phyloP scores from a whole-genome alignment of 2,329 filamentous ascomycete genomes.

The Colletotrichum noveboracense region DNA sequence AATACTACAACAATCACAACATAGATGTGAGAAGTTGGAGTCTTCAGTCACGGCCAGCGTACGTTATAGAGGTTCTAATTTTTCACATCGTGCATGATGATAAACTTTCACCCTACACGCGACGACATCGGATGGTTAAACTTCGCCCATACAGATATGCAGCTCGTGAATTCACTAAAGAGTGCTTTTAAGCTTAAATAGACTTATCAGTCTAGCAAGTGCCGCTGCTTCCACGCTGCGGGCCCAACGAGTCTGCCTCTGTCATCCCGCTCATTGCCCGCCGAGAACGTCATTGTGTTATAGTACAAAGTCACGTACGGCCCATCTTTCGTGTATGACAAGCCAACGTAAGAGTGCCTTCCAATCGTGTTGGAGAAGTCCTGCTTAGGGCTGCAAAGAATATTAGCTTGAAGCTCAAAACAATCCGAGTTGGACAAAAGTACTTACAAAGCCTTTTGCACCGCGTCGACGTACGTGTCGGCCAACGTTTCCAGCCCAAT shows the following conservation, averaged over 20 bases:
- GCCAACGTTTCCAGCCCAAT: neutral
- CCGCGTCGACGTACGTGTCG: slow-evolving; percentile 6
- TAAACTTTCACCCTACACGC: neutral
- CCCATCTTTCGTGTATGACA: slow-evolving; percentile 5
- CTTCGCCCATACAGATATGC: neutral
- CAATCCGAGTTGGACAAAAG: neutral
- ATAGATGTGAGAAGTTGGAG: neutral
- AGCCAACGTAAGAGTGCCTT: slow-evolving; percentile 8
- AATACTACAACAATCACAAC: neutral
- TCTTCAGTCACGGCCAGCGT: neutral
- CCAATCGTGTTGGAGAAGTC: slow-evolving; percentile 12
- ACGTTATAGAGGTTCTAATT: neutral
- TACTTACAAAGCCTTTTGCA: slow-evolving; percentile 12
- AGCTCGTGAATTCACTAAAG: neutral
- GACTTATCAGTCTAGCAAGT: neutral
- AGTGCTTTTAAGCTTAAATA: neutral
- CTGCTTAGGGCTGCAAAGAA: neutral
- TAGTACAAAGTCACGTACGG: slow-evolving; percentile 14
- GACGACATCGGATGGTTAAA: neutral
- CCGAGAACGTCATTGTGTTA: slow-evolving; percentile 12
- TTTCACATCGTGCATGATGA: neutral
- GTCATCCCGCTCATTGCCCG: neutral
- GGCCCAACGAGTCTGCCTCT: slow-evolving; percentile 9
- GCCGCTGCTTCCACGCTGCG: slow-evolving; percentile 11
- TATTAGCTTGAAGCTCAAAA: neutral